A percentile compares a stretch with the other conserved stretches of the same genome.
These are phyloP conservation scores for Glonium stellatum DNA, from an alignment of 495 filamentous ascomycete genomes.

Conservation along the genomic window DNA sequence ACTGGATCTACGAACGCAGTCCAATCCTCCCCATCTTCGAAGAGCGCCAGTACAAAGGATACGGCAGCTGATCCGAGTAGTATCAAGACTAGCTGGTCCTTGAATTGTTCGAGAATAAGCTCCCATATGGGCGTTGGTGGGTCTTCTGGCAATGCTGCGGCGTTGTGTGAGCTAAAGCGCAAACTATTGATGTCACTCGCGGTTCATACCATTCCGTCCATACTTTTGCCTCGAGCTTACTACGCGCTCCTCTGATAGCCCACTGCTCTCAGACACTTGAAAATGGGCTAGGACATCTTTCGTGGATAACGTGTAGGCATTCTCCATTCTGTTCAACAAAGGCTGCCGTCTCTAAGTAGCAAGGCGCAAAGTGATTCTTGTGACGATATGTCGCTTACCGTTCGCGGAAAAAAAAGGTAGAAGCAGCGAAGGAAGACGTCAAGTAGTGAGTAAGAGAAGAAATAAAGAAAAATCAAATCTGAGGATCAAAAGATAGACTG, in stretches of 20 bases:
- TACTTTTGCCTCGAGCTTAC: conserved; percentile 54
- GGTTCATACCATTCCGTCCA: conserved; percentile 71
- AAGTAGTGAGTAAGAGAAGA: not conserved
- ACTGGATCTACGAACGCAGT: conserved; percentile 97
- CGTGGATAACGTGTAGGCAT: conserved; percentile 63
- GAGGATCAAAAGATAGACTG: not conserved
- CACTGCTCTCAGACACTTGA: conserved; percentile 55
- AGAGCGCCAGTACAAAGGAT: conserved; percentile 87
- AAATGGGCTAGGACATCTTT: conserved; percentile 67
- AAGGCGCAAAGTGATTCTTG: conserved; percentile 7
- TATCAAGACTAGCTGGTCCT: conserved; percentile 97
- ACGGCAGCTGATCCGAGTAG: conserved; percentile 88
- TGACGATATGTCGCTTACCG: not conserved
- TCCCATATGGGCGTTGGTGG: conserved; percentile 96
- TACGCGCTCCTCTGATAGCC: conserved; percentile 68
- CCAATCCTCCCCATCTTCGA: conserved; percentile 89
- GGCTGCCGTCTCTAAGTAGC: not conserved
- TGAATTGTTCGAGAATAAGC: conserved; percentile 96
- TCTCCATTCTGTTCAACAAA: conserved; percentile 56
- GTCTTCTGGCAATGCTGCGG: conserved; percentile 82
- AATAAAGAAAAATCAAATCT: not conserved
- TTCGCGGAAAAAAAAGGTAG: not conserved
- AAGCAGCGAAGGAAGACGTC: not conserved
- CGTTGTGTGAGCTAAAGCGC: conserved; percentile 14
- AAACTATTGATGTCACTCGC: not conserved